A percentile compares a stretch with the other conserved stretches of the same genome.
These are phyloP conservation scores for Pestalotiopsis fici DNA, from an alignment of 2,329 filamentous ascomycete species.

Conservation along the genomic window DNA sequence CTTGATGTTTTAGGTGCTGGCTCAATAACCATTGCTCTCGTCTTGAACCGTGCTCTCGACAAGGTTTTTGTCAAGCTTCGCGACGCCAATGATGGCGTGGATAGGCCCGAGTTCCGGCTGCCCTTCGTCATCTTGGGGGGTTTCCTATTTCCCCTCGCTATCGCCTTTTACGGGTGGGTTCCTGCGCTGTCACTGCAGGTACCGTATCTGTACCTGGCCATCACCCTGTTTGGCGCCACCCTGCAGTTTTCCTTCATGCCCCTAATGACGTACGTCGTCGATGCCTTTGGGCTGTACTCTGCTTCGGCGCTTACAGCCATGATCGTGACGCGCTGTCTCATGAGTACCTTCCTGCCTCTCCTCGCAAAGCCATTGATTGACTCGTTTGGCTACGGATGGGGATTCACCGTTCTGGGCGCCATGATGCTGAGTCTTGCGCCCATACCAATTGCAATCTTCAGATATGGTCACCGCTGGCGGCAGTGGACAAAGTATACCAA, in stretches of 20 bases:
- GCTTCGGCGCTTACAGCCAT: slow-evolving; percentile 59
- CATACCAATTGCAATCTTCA: slow-evolving; percentile 50
- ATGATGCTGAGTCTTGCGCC: slow-evolving; percentile 46
- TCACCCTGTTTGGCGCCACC: slow-evolving; percentile 45
- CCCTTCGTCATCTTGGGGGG: slow-evolving; percentile 51
- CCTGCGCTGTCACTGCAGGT: slow-evolving; percentile 44
- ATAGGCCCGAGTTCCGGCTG: slow-evolving; percentile 55
- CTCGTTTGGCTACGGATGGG: slow-evolving; percentile 52
- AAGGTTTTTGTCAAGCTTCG: slow-evolving; percentile 52
- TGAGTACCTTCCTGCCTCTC: slow-evolving; percentile 59
- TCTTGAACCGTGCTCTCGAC: slow-evolving; percentile 54
- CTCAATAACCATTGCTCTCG: slow-evolving; percentile 43
- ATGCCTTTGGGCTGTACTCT: slow-evolving; percentile 56
- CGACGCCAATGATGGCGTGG: slow-evolving; percentile 36
- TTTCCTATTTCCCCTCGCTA: slow-evolving; percentile 43
- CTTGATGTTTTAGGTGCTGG: slow-evolving; percentile 42
- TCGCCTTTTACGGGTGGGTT: slow-evolving; percentile 53
- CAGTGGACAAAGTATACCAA: slow-evolving; percentile 51
- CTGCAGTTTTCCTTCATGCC: slow-evolving; percentile 50
- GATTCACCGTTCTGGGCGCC: slow-evolving; percentile 44
- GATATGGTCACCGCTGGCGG: slow-evolving; percentile 54
- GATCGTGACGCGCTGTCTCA: slow-evolving; percentile 55
- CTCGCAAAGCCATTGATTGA: slow-evolving; percentile 47
- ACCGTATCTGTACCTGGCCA: slow-evolving; percentile 40
- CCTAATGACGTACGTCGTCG: slow-evolving; percentile 56